Evolutionary conservation across 2,329 filamentous ascomycete genomes (phyloP), one percentile per base, ranked within the genome.

Genomic region (Sporothrix schenckii): DNA sequence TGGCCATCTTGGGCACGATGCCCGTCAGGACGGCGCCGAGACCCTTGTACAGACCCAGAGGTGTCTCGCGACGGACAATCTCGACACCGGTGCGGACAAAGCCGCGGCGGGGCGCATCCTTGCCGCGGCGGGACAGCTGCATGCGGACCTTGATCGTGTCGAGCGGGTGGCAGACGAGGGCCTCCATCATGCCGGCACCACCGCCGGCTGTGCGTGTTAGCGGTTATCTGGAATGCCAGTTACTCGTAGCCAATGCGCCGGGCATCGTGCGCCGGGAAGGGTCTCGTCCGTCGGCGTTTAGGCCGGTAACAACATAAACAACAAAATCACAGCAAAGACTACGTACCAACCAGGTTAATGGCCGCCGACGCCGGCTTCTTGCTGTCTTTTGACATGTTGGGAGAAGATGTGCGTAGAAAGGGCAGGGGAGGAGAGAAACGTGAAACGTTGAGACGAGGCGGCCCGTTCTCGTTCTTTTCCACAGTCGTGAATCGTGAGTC

Each of bases 141-240:
- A 99, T 99, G 76, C 95, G 93, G 73, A 99, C 95, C 87, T 99
- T 97, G 85, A 98, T 97, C 72, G 94, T 97, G 81, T 97, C 93
- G 71, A 98, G 87, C 73, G 95, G 95, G 85, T 99, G 95, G 81
- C 95, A 99, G 69, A 85, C 93, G 73, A 99, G 89, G 65, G 95
- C 95, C 83, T 99, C 95, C 94, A 98, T 98, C 94, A 98, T 97
- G 78, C 95, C 95, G 76, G 95, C 95, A 81, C 93, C 93, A 79
- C 95, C 95, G 79, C 95, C 95, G 80, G 95, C 95, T 97, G 76
- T 58, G 44, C 65, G 49, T 47, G 58, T 73, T 71, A 58, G 66
- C 30, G 47, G 34, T 30, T 14, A 1, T 54, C 10, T n/a, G 2
- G 16, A 3, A 5, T 19, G 39, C 19, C 4, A 10, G 14, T 34